A percentile compares a stretch with the other conserved stretches of the same genome.
Conservation (phyloP, 2,329 filamentous ascomycete genomes). For the Calonectria leucothoes region DNA sequence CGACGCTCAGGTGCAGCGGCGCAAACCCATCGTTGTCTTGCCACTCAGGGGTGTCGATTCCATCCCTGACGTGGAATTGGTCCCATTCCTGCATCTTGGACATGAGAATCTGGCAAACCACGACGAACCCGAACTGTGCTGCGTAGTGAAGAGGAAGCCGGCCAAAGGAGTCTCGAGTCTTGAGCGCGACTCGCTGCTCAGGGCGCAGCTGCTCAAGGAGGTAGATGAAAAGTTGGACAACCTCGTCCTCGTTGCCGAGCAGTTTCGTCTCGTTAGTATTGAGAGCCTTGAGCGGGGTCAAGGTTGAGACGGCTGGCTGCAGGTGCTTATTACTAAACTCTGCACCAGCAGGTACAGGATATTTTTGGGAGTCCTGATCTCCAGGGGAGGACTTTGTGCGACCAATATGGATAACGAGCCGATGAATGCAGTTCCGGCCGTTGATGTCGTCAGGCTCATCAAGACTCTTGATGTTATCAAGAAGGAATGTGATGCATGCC, state of each 20-base stretch:
- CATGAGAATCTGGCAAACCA: conserved; percentile 90
- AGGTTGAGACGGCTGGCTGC: conserved; percentile 79
- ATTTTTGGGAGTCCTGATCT: conserved; percentile 65
- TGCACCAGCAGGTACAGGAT: conserved; percentile 59
- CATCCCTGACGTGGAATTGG: conserved; percentile 84
- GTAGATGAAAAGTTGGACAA: conserved; percentile 74
- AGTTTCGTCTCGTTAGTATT: conserved; percentile 76
- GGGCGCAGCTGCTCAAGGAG: conserved; percentile 76
- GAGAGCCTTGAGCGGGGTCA: conserved; percentile 68
- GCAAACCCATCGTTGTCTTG: conserved; percentile 93
- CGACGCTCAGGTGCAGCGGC: conserved; percentile 90
- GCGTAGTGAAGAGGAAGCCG: conserved; percentile 92
- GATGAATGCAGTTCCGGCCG: conserved; percentile 91
- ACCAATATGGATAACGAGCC: conserved; percentile 91
- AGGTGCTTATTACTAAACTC: conserved; percentile 78
- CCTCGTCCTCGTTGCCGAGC: conserved; percentile 77
- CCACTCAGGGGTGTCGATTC: conserved; percentile 89
- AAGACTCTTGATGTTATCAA: conserved; percentile 76
- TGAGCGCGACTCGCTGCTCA: conserved; percentile 75
- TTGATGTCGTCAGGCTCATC: conserved; percentile 95
- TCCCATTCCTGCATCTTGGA: conserved; percentile 90
- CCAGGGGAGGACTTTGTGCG: conserved; percentile 69
- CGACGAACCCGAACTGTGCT: conserved; percentile 92
- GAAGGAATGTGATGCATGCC: conserved; percentile 76
- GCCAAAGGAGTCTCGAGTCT: conserved; percentile 80